Evolutionary conservation across 2,329 filamentous ascomycete species (phyloP).

Genomic region (Sphaerostilbella broomeana): DNA sequence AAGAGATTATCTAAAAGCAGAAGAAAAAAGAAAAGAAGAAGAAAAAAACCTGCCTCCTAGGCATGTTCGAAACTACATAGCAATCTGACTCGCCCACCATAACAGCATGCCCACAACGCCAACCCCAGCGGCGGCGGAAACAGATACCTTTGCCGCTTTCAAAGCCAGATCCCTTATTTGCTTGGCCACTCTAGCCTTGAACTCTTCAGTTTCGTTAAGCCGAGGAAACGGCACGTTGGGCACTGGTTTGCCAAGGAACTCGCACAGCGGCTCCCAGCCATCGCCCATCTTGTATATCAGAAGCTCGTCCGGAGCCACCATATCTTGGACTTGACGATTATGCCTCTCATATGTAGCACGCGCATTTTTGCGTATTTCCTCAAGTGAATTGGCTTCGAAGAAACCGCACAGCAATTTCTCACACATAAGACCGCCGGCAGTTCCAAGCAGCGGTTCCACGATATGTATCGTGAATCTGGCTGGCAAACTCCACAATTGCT

Average conservation of each 20-base stretch:
- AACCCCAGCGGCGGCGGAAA: too few species aligned
- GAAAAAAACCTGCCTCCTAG: too few species aligned
- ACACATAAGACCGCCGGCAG: slow-evolving; percentile 18
- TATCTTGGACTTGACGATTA: slow-evolving; percentile 22
- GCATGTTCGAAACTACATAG: too few species aligned
- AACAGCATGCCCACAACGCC: too few species aligned
- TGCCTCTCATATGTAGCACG: slow-evolving; percentile 25
- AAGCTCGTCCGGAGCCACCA: slow-evolving; percentile 21
- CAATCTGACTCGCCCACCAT: too few species aligned
- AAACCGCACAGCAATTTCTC: slow-evolving; percentile 25
- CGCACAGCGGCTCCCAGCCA: slow-evolving; percentile 33
- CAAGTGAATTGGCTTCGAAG: slow-evolving; percentile 18
- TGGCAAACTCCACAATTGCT: slow-evolving; percentile 18
- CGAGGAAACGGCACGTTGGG: slow-evolving; percentile 27
- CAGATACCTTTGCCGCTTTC: too few species aligned
- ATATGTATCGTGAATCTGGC: slow-evolving; percentile 16
- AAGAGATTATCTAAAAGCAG: too few species aligned
- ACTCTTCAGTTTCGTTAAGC: slow-evolving; percentile 25
- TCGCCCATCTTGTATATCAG: slow-evolving; percentile 27
- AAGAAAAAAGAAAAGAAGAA: too few species aligned
- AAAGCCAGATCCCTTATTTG: too few species aligned
- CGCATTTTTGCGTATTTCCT: slow-evolving; percentile 20
- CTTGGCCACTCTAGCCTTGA: slow-evolving; percentile 10
- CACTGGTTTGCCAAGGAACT: slow-evolving; percentile 28
- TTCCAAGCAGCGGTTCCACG: slow-evolving; percentile 27